A percentile compares a stretch with the other conserved stretches of the same genome.
Evolutionary conservation across 108 stramenopile species (phyloP).

Genomic region (Stephanodiscus triporus): DNA sequence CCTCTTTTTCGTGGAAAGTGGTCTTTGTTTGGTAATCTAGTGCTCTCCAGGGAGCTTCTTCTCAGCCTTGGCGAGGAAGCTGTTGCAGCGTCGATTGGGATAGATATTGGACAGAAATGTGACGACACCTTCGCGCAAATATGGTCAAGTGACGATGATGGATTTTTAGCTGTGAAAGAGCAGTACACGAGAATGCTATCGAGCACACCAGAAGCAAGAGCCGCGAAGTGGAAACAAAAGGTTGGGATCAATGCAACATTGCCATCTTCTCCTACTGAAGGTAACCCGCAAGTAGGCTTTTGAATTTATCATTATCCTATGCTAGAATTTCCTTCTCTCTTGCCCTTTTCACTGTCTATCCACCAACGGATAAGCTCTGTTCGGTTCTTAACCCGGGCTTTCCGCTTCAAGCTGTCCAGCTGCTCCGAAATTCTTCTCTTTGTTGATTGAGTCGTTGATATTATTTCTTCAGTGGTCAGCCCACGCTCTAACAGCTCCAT

Average conservation of each 20-base stretch:
- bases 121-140: constrained; percentile 52
- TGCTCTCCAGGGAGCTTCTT: constrained; percentile 75
- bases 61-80: constrained; percentile 58
- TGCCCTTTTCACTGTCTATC: constrained; percentile 2
- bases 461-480: constrained; percentile 67
- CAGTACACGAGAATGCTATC: constrained; percentile 72
- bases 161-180: constrained; percentile 59
- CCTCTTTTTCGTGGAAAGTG: constrained; percentile 40
- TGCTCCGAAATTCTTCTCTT: constrained; percentile 48
- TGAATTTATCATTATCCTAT: not conserved
- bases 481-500: constrained; percentile 60
- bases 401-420: constrained; percentile 57
- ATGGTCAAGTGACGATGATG: constrained; percentile 50
- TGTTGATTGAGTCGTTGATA: constrained; percentile 35
- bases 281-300: not conserved
- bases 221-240: constrained; percentile 64
- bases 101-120: constrained; percentile 23
- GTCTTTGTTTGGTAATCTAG: constrained; percentile 70
- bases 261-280: not conserved
- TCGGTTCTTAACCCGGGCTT: constrained; percentile 59
- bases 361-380: constrained; percentile 42
- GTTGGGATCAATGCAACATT: constrained; percentile 45
- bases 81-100: constrained; percentile 54
- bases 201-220: constrained; percentile 56
- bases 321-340: not conserved